phyloP scores from a whole-genome alignment of 805 yeast species.

The Candida alai region DNA sequence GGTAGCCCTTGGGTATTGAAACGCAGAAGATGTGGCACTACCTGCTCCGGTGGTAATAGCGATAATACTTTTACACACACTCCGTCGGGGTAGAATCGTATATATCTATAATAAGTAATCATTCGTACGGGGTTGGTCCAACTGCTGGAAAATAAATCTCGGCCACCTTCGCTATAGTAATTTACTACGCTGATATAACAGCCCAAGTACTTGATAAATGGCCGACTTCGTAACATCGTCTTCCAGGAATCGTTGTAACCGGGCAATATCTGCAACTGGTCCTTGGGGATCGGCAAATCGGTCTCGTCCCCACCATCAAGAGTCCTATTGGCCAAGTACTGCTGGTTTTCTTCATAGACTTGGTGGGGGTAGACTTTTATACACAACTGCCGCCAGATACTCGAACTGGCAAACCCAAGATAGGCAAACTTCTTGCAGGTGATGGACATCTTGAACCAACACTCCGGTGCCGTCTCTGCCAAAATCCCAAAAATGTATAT shows the following conservation, averaged over 20 bases:
- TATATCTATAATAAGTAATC: constrained; percentile 84
- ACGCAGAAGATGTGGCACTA: constrained; percentile 55
- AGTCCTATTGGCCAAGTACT: constrained; percentile 24
- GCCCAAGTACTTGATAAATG: constrained; percentile 78
- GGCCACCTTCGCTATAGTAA: constrained; percentile 79
- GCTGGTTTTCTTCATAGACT: constrained; percentile 43
- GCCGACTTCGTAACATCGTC: constrained; percentile 58
- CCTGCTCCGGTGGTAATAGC: constrained; percentile 63
- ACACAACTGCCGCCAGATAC: constrained; percentile 50
- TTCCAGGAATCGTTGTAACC: constrained; percentile 38
- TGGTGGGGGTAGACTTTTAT: constrained; percentile 52
- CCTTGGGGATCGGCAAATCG: constrained; percentile 29
- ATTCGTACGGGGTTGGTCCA: constrained; percentile 76
- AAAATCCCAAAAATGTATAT: constrained; percentile 46
- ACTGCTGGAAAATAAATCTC: constrained; percentile 58
- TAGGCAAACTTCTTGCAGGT: constrained; percentile 56
- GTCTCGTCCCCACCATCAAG: constrained; percentile 37
- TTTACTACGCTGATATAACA: constrained; percentile 82
- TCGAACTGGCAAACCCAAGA: constrained; percentile 51
- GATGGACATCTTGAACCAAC: constrained; percentile 61
- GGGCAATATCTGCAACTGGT: constrained; percentile 26
- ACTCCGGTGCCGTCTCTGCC: constrained; percentile 47
- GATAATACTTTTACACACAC: constrained; percentile 66
- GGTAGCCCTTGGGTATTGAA: constrained; percentile 5
- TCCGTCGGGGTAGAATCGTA: constrained; percentile 79